Evolutionary conservation across 1,139 yeast genomes (phyloP), one percentile per base, ranked within the genome.

Genomic region (Zygosaccharomyces sapae): DNA sequence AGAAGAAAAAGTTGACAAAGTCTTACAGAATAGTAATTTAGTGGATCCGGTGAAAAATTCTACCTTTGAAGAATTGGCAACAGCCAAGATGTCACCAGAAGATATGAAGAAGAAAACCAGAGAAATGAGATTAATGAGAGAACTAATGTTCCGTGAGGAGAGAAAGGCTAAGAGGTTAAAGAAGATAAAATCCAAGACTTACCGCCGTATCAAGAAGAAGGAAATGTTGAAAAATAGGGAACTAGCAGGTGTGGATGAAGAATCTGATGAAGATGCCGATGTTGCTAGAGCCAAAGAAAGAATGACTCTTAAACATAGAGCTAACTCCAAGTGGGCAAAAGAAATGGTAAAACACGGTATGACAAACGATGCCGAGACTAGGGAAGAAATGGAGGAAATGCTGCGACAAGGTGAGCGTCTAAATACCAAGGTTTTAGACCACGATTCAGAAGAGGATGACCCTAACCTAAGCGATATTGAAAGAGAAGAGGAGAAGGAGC

Each of bases 301-400:
- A 68, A 94, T 94, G 95, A 74, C 86, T 4, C 74, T 89, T 57
- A 86, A 86, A 61, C 97, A 90, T 70, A 89, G 87, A 65, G 86
- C 90, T 39, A 86, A 86, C 46, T 80, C 88, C 5, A 80, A 81
- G 62, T 90, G 97, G 97, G 97, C 97, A 13, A 82, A 82, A 66
- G 80, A 87, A 41, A 82, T 90, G 90, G 81, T 90, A 46, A 85
- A 83, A 57, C 86, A 90, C 59, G 97, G 97, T 8, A 76, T 90
- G 72, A 79, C 92, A 38, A 90, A 90, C 63, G 97, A 90, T 65
- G 80, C 83, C 30, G 81, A 79, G 31, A 85, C 86, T 33, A 76
- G 97, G 60, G 84, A 80, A 7, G 97, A 92, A 61, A 77, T 92
- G 73, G 97, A 90, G 68, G 97, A 88, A 60, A 90, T 89, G 96